Evolutionary conservation across 306 rosid genomes (phyloP).

Genomic region (Prunus persica): DNA sequence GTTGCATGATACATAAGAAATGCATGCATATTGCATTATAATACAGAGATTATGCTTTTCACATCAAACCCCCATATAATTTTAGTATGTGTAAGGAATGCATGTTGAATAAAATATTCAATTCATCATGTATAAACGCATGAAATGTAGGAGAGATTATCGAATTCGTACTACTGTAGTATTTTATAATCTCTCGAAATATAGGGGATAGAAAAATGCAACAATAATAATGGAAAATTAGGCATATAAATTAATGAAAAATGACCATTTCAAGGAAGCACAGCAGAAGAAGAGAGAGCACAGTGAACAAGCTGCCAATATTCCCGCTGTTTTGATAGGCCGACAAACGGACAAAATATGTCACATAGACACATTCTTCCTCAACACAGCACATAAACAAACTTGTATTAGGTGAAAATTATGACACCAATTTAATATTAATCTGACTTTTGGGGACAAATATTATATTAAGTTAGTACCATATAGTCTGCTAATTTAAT

Average conservation of each 20-base stretch:
- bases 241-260: not conserved
- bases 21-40: not conserved
- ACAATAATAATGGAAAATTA: not conserved
- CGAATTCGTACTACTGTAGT: too few species aligned
- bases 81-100: conserved; percentile 2
- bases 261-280: not conserved
- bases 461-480: not conserved
- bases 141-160: not conserved
- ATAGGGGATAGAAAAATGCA: not conserved
- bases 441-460: not conserved
- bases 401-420: conserved; percentile 30
- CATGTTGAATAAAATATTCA: conserved; percentile 10
- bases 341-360: conserved; percentile 78
- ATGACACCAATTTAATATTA: conserved; percentile 15
- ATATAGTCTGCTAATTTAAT: not conserved
- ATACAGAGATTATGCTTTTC: conserved; percentile 26
- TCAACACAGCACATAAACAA: conserved; percentile 19
- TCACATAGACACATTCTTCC: conserved; percentile 54
- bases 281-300: not conserved
- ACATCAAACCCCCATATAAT: not conserved
- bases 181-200: not conserved
- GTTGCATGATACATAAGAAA: not conserved
- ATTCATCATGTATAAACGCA: not conserved
- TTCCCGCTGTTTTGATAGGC: conserved; percentile 79
- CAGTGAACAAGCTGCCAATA: conserved; percentile 51